Evolutionary conservation across 2,329 filamentous ascomycete genomes (phyloP).

Genomic region (Ramularia collo-cygni): DNA sequence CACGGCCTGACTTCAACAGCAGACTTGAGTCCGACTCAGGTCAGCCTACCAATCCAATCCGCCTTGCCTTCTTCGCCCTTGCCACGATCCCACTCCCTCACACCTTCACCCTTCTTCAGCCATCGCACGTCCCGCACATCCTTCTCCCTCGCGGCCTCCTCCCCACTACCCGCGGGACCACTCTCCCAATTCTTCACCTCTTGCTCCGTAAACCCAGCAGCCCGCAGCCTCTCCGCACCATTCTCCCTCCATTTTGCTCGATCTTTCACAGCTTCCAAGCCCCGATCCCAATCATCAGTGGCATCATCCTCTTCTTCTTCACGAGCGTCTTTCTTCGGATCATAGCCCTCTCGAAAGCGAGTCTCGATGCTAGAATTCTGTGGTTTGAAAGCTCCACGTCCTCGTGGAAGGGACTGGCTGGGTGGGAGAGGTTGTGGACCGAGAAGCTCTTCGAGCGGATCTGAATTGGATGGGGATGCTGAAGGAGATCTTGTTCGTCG

Average conservation of each 20-base stretch:
- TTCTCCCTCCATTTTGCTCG: slow-evolving; percentile 70
- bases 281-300: slow-evolving; percentile 67
- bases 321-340: slow-evolving; percentile 50
- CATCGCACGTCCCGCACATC: slow-evolving; percentile 43
- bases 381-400: slow-evolving; percentile 53
- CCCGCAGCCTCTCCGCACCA: slow-evolving; percentile 67
- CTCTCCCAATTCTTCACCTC: slow-evolving; percentile 67
- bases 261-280: slow-evolving; percentile 70
- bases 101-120: slow-evolving; percentile 38
- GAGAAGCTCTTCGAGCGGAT: slow-evolving; percentile 52
- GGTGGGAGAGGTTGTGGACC: slow-evolving; percentile 53
- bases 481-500: background rate
- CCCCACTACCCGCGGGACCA: slow-evolving; percentile 43
- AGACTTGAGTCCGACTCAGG: too few species aligned
- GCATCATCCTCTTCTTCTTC: slow-evolving; percentile 35
- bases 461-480: background rate
- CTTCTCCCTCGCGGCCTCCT: slow-evolving; percentile 54
- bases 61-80: slow-evolving; percentile 53
- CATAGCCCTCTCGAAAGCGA: slow-evolving; percentile 64
- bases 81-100: slow-evolving; percentile 60
- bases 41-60: slow-evolving; percentile 37
- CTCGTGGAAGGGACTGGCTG: slow-evolving; percentile 48
- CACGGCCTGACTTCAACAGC: too few species aligned
- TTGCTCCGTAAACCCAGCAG: slow-evolving; percentile 70
- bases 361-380: slow-evolving; percentile 62